These are phyloP conservation scores for Raffaelea arxii DNA, from an alignment of 2,329 filamentous ascomycete genomes.

Conservation along the genomic window DNA sequence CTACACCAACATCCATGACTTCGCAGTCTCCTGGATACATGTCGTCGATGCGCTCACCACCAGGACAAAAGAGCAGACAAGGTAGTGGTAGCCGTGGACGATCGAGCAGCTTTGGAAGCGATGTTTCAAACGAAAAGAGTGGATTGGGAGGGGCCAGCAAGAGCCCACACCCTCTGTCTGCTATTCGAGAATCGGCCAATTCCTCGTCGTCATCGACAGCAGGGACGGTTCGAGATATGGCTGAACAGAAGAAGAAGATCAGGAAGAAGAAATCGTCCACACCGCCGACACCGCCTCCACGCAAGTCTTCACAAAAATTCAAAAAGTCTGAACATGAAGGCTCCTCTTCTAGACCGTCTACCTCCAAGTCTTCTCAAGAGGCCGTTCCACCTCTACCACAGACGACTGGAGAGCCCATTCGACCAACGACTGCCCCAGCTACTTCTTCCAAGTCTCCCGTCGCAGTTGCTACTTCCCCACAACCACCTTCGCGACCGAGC, in stretches of 20 bases:
- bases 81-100: slow-evolving; percentile 45
- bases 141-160: slow-evolving; percentile 33
- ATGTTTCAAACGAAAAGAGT: slow-evolving; percentile 38
- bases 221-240: slow-evolving; percentile 46
- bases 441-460: too few relatives aligned
- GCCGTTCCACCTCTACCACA: slow-evolving; percentile 13
- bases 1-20: slow-evolving; percentile 68
- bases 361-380: too few relatives aligned
- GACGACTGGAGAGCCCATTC: too few relatives aligned
- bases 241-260: slow-evolving; percentile 33
- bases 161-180: slow-evolving; percentile 49
- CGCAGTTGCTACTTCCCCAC: slow-evolving; percentile 18
- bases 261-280: slow-evolving; percentile 34
- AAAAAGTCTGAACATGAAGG: slow-evolving; percentile 26
- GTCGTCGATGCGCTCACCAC: slow-evolving; percentile 34
- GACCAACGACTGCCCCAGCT: too few relatives aligned
- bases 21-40: slow-evolving; percentile 61
- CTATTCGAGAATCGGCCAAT: slow-evolving; percentile 58
- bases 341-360: slow-evolving; percentile 26
- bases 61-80: slow-evolving; percentile 37
- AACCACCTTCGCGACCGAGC: slow-evolving; percentile 52
- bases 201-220: slow-evolving; percentile 62
- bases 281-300: slow-evolving; percentile 51
- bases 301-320: slow-evolving; percentile 51
- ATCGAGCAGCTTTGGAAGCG: slow-evolving; percentile 44